Evolutionary conservation across 2,329 filamentous ascomycete species (phyloP).

Genomic region (Cercospora brassicicola): DNA sequence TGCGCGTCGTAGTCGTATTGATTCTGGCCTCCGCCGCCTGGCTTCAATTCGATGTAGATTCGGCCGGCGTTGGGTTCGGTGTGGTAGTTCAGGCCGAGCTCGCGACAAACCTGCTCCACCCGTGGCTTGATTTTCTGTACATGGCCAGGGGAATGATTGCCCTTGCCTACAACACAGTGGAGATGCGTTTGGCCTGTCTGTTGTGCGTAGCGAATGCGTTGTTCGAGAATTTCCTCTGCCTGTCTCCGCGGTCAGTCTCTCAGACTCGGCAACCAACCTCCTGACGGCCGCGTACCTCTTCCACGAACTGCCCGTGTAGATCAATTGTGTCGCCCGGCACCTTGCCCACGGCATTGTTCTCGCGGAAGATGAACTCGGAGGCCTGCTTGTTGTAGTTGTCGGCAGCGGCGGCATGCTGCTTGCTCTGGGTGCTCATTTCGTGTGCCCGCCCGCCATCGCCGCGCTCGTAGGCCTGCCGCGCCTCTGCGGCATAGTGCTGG

Average conservation of each 20-base stretch:
- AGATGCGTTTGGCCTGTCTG: slow-evolving; percentile 74
- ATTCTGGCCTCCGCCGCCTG: slow-evolving; percentile 57
- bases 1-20: slow-evolving; percentile 42
- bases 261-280: background rate
- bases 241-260: background rate
- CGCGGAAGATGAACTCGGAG: slow-evolving; percentile 89
- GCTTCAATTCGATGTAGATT: slow-evolving; percentile 80
- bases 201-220: slow-evolving; percentile 77
- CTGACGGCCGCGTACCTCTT: slow-evolving; percentile 55
- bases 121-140: slow-evolving; percentile 95
- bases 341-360: slow-evolving; percentile 79
- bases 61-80: slow-evolving; percentile 88
- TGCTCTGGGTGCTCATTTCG: slow-evolving; percentile 78
- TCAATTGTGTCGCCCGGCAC: slow-evolving; percentile 83
- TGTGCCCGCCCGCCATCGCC: slow-evolving; percentile 86
- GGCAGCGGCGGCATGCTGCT: slow-evolving; percentile 78
- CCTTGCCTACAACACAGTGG: slow-evolving; percentile 94
- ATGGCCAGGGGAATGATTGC: slow-evolving; percentile 78
- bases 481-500: slow-evolving; percentile 63
- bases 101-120: slow-evolving; percentile 79
- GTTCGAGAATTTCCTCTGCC: slow-evolving; percentile 84
- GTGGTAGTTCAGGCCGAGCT: slow-evolving; percentile 76
- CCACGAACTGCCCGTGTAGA: slow-evolving; percentile 89
- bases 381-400: slow-evolving; percentile 88
- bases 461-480: slow-evolving; percentile 74